Evolutionary conservation across 2,329 filamentous ascomycete genomes (phyloP).

Genomic region (Talaromyces sp.): DNA sequence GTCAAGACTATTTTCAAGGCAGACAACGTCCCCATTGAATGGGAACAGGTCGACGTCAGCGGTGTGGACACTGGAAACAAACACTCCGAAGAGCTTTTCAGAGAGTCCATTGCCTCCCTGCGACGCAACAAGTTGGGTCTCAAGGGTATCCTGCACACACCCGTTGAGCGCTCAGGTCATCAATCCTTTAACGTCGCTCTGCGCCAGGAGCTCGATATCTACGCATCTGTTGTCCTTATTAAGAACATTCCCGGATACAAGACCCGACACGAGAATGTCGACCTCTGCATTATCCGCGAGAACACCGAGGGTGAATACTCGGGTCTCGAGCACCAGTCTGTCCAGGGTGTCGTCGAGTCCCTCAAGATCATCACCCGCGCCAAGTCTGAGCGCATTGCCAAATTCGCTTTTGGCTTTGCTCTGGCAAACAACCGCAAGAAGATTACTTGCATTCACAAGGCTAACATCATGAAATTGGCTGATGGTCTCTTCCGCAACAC

Average conservation of each 20-base stretch:
- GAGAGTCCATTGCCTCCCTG: constrained; percentile 89
- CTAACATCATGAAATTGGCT: constrained; percentile 99
- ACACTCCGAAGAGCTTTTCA: constrained; percentile 91
- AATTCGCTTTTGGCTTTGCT: constrained; percentile 97
- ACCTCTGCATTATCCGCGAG: constrained; percentile 99
- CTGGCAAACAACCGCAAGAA: constrained; percentile 99
- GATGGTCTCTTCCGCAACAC: constrained; percentile 98
- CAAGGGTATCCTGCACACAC: constrained; percentile 98
- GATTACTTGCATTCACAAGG: constrained; percentile 99
- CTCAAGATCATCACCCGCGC: constrained; percentile 99
- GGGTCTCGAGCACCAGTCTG: constrained; percentile 96
- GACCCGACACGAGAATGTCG: constrained; percentile 94
- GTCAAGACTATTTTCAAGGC: constrained; percentile 99
- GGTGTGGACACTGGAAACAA: constrained; percentile 82
- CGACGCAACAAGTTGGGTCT: constrained; percentile 98
- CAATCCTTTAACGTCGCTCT: constrained; percentile 99
- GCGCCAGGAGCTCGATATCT: constrained; percentile 98
- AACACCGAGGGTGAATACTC: constrained; percentile 99
- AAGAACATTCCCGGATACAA: constrained; percentile 99
- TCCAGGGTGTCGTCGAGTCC: constrained; percentile 93
- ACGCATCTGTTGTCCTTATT: constrained; percentile 94
- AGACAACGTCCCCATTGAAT: constrained; percentile 96
- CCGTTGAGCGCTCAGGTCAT: constrained; percentile 93
- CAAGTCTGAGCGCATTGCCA: constrained; percentile 98
- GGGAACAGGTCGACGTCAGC: constrained; percentile 96